Conservation (phyloP, 148 eudicot genomes). For the Rhododendron vialii region DNA sequence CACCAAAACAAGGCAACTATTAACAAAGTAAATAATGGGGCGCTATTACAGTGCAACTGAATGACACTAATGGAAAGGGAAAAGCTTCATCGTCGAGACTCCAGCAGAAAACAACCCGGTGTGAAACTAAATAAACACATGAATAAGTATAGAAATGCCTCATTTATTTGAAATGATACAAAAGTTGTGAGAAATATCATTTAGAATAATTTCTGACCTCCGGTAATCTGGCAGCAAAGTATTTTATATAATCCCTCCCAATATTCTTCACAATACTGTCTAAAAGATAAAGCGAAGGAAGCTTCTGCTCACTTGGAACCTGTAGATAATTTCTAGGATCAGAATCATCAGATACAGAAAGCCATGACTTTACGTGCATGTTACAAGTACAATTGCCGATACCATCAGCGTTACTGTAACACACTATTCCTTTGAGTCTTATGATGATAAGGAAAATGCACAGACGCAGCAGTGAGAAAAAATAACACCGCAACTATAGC, state of each 20-base stretch:
- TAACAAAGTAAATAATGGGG: neutral
- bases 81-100: neutral
- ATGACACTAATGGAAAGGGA: neutral
- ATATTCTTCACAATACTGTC: slow-evolving; percentile 99
- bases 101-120: neutral
- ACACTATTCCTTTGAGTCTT: neutral
- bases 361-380: neutral
- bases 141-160: neutral
- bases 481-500: neutral
- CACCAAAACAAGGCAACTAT: slow-evolving; percentile 9
- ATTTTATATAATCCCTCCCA: slow-evolving; percentile 89
- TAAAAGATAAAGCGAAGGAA: slow-evolving; percentile 90
- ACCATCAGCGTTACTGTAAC: neutral
- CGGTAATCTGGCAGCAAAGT: slow-evolving; percentile 76
- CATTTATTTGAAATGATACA: neutral
- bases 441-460: neutral
- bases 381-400: neutral
- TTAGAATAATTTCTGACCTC: slow-evolving; percentile 62
- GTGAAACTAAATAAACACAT: neutral
- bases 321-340: slow-evolving; percentile 35
- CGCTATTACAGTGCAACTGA: neutral
- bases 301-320: slow-evolving; percentile 95
- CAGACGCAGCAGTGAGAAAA: neutral
- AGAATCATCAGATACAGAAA: slow-evolving; percentile 15
- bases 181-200: neutral